These are phyloP conservation scores for Chaetomiaceae sp. DNA, from an alignment of 2,329 filamentous ascomycete species.

Conservation along the genomic window DNA sequence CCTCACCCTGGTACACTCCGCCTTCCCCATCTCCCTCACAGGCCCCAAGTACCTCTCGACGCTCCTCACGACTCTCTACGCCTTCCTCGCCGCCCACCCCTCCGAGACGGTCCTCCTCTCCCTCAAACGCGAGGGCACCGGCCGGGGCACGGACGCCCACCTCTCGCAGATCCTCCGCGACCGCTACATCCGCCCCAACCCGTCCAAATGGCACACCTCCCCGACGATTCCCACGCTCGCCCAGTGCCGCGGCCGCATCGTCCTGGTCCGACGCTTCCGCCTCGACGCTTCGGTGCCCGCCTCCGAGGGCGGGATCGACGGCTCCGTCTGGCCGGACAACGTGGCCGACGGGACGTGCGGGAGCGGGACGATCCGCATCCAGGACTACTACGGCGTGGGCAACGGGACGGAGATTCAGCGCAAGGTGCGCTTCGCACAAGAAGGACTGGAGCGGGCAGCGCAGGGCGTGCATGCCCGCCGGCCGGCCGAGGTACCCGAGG, in stretches of 20 bases:
- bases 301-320: constrained; percentile 56
- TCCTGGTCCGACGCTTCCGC: constrained; percentile 76
- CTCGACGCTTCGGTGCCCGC: constrained; percentile 52
- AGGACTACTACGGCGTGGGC: constrained; percentile 90
- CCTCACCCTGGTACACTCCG: constrained; percentile 83
- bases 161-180: constrained; percentile 66
- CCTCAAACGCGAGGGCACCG: constrained; percentile 86
- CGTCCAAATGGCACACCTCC: constrained; percentile 69
- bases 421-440: constrained; percentile 71
- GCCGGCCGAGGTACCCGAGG: constrained; percentile 15
- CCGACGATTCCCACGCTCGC: constrained; percentile 73
- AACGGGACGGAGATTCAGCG: constrained; percentile 69
- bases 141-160: constrained; percentile 72
- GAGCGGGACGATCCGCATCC: constrained; percentile 73
- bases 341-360: constrained; percentile 67
- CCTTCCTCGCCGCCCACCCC: constrained; percentile 73
- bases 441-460: constrained; percentile 71
- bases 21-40: constrained; percentile 81
- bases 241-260: constrained; percentile 73
- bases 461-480: constrained; percentile 46
- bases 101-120: constrained; percentile 81
- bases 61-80: constrained; percentile 65
- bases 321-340: constrained; percentile 78
- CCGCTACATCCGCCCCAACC: constrained; percentile 60
- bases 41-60: constrained; percentile 74